Conservation (phyloP, 2,329 filamentous ascomycete genomes). For the Ambrosiella xylebori region DNA sequence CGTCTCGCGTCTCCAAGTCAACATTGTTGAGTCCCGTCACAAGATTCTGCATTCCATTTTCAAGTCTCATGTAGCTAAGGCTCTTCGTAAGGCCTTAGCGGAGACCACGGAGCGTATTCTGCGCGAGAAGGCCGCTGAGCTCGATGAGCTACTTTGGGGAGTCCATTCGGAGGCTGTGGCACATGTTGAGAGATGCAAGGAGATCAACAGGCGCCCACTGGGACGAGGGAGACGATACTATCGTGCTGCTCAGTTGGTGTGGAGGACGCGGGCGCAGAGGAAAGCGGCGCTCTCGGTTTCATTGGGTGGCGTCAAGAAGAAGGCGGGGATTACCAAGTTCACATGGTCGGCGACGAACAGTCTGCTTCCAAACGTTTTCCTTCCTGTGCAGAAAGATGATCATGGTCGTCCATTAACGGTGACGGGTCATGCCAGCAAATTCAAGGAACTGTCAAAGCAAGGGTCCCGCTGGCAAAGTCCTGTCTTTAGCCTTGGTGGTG, state of each 20-base stretch:
- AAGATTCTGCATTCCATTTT: constrained; percentile 75
- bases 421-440: constrained; percentile 84
- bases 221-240: constrained; percentile 82
- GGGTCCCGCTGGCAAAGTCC: constrained; percentile 91
- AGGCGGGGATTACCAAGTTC: constrained; percentile 47
- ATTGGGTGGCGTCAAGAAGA: constrained; percentile 29
- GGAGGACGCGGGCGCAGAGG: neutral
- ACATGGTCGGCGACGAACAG: constrained; percentile 78
- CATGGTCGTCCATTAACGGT: constrained; percentile 28
- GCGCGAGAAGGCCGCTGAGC: constrained; percentile 60
- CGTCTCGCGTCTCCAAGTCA: constrained; percentile 68
- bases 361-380: constrained; percentile 68
- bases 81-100: constrained; percentile 67
- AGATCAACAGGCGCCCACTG: constrained; percentile 46
- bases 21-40: constrained; percentile 87
- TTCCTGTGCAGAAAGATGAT: constrained; percentile 40
- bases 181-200: constrained; percentile 43
- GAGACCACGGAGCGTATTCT: constrained; percentile 83
- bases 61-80: constrained; percentile 73
- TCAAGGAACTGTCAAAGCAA: constrained; percentile 70
- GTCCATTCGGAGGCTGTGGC: constrained; percentile 72
- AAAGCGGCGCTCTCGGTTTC: neutral
- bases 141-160: constrained; percentile 55
- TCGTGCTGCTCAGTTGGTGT: constrained; percentile 16
- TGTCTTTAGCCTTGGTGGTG: constrained; percentile 64